Conservation (phyloP, 1,284 basidiomycete species). For the Anthracocystis setariae region DNA sequence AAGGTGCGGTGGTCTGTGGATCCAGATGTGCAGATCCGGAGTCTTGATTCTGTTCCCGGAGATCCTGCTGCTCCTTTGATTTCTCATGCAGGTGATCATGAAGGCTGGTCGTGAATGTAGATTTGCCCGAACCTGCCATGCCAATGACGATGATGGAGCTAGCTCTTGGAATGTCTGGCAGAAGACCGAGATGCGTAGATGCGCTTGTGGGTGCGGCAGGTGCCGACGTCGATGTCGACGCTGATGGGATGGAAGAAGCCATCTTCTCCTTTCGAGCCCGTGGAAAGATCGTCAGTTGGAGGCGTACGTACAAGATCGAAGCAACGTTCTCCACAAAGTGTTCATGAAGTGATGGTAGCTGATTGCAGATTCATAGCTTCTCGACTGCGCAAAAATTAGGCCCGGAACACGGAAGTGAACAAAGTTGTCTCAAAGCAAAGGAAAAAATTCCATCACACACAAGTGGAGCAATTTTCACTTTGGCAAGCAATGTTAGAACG, state of each 20-base stretch:
- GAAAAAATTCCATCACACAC: constrained; percentile 4
- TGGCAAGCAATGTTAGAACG: not conserved
- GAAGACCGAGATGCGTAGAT: constrained; percentile 30
- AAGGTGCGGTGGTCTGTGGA: constrained; percentile 75
- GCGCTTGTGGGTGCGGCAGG: constrained; percentile 8
- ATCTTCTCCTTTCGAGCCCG: not conserved
- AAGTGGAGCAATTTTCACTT: constrained; percentile 25
- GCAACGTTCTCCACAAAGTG: too few species aligned
- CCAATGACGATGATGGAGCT: constrained; percentile 71
- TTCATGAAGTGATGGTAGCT: not conserved
- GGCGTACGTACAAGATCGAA: not conserved
- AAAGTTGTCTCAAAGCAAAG: constrained; percentile 2
- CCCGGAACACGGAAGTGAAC: constrained; percentile 19
- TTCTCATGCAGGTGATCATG: constrained; percentile 48
- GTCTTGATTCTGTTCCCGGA: constrained; percentile 3
- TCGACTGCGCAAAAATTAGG: constrained; percentile 5
- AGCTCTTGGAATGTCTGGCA: constrained; percentile 59
- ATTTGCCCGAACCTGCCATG: constrained; percentile 95
- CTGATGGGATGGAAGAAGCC: not conserved
- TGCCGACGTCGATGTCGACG: not conserved
- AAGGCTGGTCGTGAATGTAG: constrained; percentile 81
- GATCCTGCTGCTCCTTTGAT: constrained; percentile 30
- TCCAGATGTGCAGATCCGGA: not conserved
- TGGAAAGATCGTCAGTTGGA: not conserved
- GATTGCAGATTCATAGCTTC: not conserved